A percentile compares a stretch with the other conserved stretches of the same genome.
These are phyloP conservation scores for Cercospora zeae-maydis DNA, from an alignment of 2,329 filamentous ascomycete genomes.

Conservation along the genomic window DNA sequence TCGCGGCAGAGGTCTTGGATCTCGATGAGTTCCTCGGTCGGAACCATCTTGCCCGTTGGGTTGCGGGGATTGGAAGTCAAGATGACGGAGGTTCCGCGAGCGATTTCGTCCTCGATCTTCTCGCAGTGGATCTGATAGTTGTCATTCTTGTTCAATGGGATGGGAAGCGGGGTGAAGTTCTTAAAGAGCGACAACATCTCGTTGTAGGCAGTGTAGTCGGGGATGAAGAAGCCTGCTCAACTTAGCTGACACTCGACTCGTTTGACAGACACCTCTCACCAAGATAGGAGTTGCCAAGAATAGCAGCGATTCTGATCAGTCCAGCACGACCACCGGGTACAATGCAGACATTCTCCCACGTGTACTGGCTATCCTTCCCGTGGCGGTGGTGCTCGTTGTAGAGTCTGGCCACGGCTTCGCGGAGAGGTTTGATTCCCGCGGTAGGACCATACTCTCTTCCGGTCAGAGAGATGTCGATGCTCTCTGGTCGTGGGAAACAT, in stretches of 20 bases:
- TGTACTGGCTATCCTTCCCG: conserved; percentile 85
- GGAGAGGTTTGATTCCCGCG: conserved; percentile 84
- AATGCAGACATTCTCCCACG: conserved; percentile 96
- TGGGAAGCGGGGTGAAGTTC: conserved; percentile 85
- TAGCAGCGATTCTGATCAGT: conserved; percentile 89
- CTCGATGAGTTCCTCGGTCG: conserved; percentile 77
- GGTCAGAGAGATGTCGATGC: conserved; percentile 72
- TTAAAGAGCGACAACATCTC: conserved; percentile 95
- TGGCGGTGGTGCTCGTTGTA: conserved; percentile 92
- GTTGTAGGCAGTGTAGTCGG: conserved; percentile 89
- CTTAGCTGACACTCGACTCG: background rate
- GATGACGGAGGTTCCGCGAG: conserved; percentile 61
- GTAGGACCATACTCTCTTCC: conserved; percentile 88
- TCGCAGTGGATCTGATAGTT: conserved; percentile 90
- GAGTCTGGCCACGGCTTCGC: conserved; percentile 82
- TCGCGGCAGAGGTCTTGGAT: conserved; percentile 93
- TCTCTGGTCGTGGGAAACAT: conserved; percentile 76
- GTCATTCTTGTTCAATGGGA: conserved; percentile 78
- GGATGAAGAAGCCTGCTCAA: conserved; percentile 55
- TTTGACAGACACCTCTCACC: conserved; percentile 56
- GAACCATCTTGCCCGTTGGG: conserved; percentile 83
- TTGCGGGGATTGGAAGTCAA: conserved; percentile 94
- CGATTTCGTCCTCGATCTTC: conserved; percentile 70
- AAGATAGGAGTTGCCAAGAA: conserved; percentile 77
- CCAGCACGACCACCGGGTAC: conserved; percentile 90